A percentile compares a stretch with the other conserved stretches of the same genome.
These are phyloP conservation scores for Coriaria nepalensis DNA, from an alignment of 306 rosid species.

Conservation along the genomic window DNA sequence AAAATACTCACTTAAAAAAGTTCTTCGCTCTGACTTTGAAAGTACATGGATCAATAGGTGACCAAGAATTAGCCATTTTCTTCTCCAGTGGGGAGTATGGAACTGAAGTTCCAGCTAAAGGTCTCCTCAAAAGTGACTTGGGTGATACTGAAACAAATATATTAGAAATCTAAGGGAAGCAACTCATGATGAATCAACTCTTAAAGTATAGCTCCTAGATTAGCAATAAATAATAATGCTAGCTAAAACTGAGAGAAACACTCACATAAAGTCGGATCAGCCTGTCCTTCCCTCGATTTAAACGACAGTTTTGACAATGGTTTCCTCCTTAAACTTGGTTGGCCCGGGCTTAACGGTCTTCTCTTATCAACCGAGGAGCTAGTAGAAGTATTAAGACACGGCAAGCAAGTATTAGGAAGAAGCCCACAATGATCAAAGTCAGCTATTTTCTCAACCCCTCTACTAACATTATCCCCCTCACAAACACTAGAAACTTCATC, in stretches of 20 bases:
- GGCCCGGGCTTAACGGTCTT: conserved; percentile 40
- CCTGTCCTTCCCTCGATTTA: conserved; percentile 58
- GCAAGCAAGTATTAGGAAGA: conserved; percentile 53
- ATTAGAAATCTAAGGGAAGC: neutral
- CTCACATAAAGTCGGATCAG: conserved; percentile 53
- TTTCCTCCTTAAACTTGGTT: conserved; percentile 37
- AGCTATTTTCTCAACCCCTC: conserved; percentile 22
- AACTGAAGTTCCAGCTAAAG: conserved; percentile 54
- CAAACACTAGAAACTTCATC: conserved; percentile 33
- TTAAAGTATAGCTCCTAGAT: too few species aligned
- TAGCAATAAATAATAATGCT: too few species aligned
- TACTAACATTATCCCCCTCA: conserved; percentile 23
- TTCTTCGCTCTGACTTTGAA: conserved; percentile 82
- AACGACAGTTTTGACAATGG: conserved; percentile 57
- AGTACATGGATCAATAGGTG: conserved; percentile 63
- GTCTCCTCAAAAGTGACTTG: conserved; percentile 46
- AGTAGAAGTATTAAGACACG: conserved; percentile 35
- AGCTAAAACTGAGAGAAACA: conserved; percentile 3
- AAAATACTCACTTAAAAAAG: conserved; percentile 48
- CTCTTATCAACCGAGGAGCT: conserved; percentile 33
- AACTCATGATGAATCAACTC: neutral
- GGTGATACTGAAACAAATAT: conserved; percentile 52
- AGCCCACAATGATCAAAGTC: conserved; percentile 37
- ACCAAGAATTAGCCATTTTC: conserved; percentile 71
- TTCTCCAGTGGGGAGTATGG: conserved; percentile 55